Evolutionary conservation across 2,329 filamentous ascomycete species (phyloP), one percentile per base, ranked within the genome.

Genomic region (Alternaria triticimaculans): DNA sequence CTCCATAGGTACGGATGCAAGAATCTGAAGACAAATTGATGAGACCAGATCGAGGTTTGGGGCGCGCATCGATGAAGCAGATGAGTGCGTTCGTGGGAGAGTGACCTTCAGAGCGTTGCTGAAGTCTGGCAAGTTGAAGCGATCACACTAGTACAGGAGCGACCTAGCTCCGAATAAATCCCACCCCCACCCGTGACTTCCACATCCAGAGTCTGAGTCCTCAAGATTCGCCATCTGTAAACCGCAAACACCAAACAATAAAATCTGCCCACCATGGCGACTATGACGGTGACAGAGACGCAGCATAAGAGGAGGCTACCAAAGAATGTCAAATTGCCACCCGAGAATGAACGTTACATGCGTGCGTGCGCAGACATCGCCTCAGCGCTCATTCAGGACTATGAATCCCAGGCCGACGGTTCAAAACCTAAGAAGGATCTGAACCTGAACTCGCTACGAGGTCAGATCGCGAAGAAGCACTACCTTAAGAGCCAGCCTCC

Each of bases 331-430:
- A 93, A 94, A 72, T 86, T 97, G 12, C 88, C 93, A 3, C 93
- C 96, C 25, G 96, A 99, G 82, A 97, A 94, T 81, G 96, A 99
- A 83, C 90, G 96, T 56, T 97, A 92, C 80, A 88, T 98, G 80
- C 89, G 94, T 80, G 96, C 94, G 73, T 99, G 96, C 81, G 94
- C 95, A 66, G 96, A 99, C 74, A 94, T 99, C 75, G 95, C 94
- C 56, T 96, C 93, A 77, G 92, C 91, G 58, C 87, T 99, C 51
- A 97, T 99, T 73, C 93, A 97, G 77, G 95, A 98, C 76, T 93
- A 97, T 78, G 94, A 98, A 81, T 87, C 92, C 26, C 87, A 90
- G 70, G 90, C 90, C 71, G 90, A 96, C 77, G 86, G 88, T 55
- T 89, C 88, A 50, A 90, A 89, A 65, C 87, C 91, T 0, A 89